A percentile compares a stretch with the other conserved stretches of the same genome.
Evolutionary conservation across 78 protist species (phyloP).

Genomic region (Planoprotostelium fungivorum): DNA sequence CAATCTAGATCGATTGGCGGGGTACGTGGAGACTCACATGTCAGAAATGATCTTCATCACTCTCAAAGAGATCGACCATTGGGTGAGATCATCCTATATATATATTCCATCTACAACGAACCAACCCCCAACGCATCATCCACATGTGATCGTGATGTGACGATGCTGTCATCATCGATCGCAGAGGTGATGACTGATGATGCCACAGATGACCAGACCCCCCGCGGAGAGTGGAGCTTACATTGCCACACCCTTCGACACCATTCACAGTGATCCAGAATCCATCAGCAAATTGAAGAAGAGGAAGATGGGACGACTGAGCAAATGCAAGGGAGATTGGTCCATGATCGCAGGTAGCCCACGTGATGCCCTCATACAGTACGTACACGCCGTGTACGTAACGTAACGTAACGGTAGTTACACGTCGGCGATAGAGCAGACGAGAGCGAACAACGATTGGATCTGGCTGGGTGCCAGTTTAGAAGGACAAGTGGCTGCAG

Average conservation of each 20-base stretch:
- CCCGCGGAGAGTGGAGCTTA: not conserved
- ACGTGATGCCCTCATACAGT: constrained; percentile 43
- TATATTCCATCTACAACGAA: not conserved
- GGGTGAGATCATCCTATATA: not conserved
- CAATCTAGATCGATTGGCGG: not conserved
- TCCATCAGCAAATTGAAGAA: constrained; percentile 15
- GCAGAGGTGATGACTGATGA: not conserved
- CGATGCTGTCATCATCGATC: no score
- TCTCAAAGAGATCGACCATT: not conserved
- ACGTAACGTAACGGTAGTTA: constrained; percentile 11
- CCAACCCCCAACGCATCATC: no score
- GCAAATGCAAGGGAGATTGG: constrained; percentile 57
- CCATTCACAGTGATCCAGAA: not conserved
- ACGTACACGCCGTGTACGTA: not conserved
- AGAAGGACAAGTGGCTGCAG: constrained; percentile 50
- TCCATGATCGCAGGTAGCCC: constrained; percentile 52
- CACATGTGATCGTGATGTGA: no score
- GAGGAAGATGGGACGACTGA: constrained; percentile 24
- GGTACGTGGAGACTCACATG: not conserved
- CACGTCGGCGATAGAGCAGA: constrained; percentile 25
- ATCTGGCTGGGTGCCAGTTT: constrained; percentile 56
- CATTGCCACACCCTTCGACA: not conserved
- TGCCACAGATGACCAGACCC: not conserved
- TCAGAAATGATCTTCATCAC: not conserved
- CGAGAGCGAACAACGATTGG: constrained; percentile 39